Evolutionary conservation across 2,329 filamentous ascomycete genomes (phyloP).

Genomic region (Beauveria caledonica): DNA sequence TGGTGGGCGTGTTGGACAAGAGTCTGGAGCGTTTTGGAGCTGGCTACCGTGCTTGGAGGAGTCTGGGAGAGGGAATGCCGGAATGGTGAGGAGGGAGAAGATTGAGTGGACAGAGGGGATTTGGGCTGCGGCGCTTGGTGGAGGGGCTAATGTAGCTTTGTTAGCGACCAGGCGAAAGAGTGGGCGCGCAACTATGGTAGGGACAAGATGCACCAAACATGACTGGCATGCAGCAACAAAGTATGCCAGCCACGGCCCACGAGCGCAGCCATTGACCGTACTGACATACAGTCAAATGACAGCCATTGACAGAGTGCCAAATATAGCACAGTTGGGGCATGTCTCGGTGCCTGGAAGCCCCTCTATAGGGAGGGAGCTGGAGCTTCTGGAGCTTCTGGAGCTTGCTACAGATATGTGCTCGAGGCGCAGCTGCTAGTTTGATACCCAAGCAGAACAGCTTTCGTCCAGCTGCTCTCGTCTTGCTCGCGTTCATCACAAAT

Average conservation of each 20-base stretch:
- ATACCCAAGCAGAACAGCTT: neutral
- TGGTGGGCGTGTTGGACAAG: neutral
- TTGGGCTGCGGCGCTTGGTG: neutral
- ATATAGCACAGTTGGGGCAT: neutral
- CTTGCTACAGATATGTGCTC: neutral
- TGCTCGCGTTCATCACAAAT: neutral
- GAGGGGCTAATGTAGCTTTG: too few relatives aligned
- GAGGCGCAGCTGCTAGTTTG: neutral
- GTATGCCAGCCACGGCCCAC: too few relatives aligned
- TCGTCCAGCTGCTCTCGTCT: neutral
- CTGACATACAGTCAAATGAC: too few relatives aligned
- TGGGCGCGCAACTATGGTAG: too few relatives aligned
- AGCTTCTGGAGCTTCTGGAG: neutral
- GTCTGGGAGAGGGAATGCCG: neutral
- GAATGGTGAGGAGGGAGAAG: neutral
- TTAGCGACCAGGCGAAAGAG: too few relatives aligned
- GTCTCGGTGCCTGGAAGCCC: neutral
- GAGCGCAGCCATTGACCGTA: too few relatives aligned
- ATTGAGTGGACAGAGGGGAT: conserved; percentile 1
- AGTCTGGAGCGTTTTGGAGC: neutral
- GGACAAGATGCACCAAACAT: too few relatives aligned
- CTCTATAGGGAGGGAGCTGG: neutral
- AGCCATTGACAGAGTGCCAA: neutral
- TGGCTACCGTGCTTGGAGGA: neutral
- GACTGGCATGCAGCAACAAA: too few relatives aligned